Evolutionary conservation across 805 yeast genomes (phyloP), one percentile per base, ranked within the genome.

Genomic region (Candida krabiensis): DNA sequence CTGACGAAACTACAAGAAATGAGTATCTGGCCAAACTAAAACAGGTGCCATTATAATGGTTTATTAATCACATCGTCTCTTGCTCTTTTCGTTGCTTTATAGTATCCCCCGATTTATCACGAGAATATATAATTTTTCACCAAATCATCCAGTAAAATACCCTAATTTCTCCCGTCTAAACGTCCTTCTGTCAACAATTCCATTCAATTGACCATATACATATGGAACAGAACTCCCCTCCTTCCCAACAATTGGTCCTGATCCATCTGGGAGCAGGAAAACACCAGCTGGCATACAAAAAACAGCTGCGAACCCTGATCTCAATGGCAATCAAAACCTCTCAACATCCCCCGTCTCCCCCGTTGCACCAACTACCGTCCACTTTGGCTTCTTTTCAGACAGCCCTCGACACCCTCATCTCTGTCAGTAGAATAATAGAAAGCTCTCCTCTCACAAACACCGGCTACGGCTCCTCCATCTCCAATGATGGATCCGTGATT

Each of bases 241-340:
- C n/a, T n/a, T n/a, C n/a, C n/a, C n/a, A n/a, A n/a, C n/a, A n/a
- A n/a, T 13, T 41, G 52, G 21, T 41, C 4, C 43, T 75, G 8
- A 53, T 67, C n/a, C 80, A 76, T 50, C 53, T 73, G 17, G 80
- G 81, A 1, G 81, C 81, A 3, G 81, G 81, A 1, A 59, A 52
- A 23, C 79, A 75, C 28, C 28, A 42, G 1, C 15, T 8, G 16
- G 28, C 23, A 19, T 13, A 11, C 35, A 22, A 32, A 28, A 4
- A n/a, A 27, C 8, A 27, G 5, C 27, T 38, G 7, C 27, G 34
- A 8, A 32, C 19, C 15, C 38, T 49, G 14, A 24, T 26, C 13
- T 19, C 7, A 4, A 19, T 16, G 25, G 31, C 29, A 35, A 33
- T 41, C 37, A 30, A 2, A 17, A 4, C 4, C 9, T 15, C 19